A percentile compares a stretch with the other conserved stretches of the same genome.
Evolutionary conservation across 495 filamentous ascomycete genomes (phyloP).

Genomic region (Penicillium dipodomyicola): DNA sequence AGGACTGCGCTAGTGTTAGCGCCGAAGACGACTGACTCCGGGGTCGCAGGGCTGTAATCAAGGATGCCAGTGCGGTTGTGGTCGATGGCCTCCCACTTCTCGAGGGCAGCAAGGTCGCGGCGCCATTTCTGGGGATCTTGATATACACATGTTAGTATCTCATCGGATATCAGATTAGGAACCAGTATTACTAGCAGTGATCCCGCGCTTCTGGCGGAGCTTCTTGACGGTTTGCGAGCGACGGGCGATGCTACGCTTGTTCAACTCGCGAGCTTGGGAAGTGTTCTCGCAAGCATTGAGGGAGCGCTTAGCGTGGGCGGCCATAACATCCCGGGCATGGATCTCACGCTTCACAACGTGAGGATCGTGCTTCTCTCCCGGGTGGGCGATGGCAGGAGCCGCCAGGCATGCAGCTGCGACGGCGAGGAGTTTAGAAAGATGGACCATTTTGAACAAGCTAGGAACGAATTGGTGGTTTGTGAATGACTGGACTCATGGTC

Average conservation of each 20-base stretch:
- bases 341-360: constrained; percentile 34
- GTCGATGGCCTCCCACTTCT: constrained; percentile 55
- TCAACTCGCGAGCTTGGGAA: constrained; percentile 28
- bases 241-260: constrained; percentile 37
- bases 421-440: constrained; percentile 28
- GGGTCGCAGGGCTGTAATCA: constrained; percentile 22
- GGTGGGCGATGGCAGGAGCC: constrained; percentile 32
- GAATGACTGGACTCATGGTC: not conserved
- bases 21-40: constrained; percentile 45
- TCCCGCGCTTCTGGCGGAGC: constrained; percentile 49
- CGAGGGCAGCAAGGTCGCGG: constrained; percentile 33
- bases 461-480: not conserved
- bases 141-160: not conserved
- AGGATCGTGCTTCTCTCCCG: constrained; percentile 39
- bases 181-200: constrained; percentile 43
- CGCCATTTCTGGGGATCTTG: constrained; percentile 34
- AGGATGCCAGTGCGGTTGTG: constrained; percentile 35
- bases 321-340: constrained; percentile 30
- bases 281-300: constrained; percentile 30
- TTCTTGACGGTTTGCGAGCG: constrained; percentile 38
- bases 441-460: constrained; percentile 18
- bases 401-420: constrained; percentile 27
- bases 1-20: constrained; percentile 55
- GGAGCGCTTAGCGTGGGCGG: constrained; percentile 27
- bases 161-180: not conserved